Evolutionary conservation across 352 stramenopile genomes (phyloP), one percentile per base, ranked within the genome.

Genomic region (Phytopythium vexans): DNA sequence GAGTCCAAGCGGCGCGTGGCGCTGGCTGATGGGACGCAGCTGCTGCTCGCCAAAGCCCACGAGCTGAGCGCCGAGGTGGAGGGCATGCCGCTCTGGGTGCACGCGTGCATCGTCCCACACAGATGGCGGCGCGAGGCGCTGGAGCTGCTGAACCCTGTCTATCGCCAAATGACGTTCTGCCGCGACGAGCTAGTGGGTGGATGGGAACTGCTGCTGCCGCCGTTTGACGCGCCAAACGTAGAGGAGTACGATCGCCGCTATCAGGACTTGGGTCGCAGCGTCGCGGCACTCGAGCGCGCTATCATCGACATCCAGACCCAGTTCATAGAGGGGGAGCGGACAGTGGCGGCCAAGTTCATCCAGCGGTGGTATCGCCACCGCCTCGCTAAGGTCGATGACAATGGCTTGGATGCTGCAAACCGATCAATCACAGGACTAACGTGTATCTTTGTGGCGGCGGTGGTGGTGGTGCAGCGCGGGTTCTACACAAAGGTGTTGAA

Each of bases 401-500:
- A 27, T 27, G 21, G 21, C 21, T 27, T 27, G 21, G 21, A 27
- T 27, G 21, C 21, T 27, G 21, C 21, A 27, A 27, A 27, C 21
- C 21, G 21, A 27, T 27, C 21, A 27, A 27, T 27, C 21, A 27
- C 21, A 27, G 2, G 21, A 27, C 21, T 27, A 27, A 27, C 21
- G 21, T 27, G 21, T 27, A 27, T 27, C 2, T 27, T 27, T 27
- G 21, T 27, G 21, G 21, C 9, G 34, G 34, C 9, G 34, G 34
- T 53, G 9, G 46, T 15, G 3, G 9, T 16, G 32, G 15, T 48
- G 14, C 15, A 74, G 52, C 68, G 73, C 34, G 69, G 72, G 9
- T 88, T 88, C 49, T 88, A 88, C 43, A 83, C 72, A 16, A 81
- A 77, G 38, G 58, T 61, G 32, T 50, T 85, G 27, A 59, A 62